Conservation (phyloP, 352 stramenopile genomes). For the Globisporangium spiculum region DNA sequence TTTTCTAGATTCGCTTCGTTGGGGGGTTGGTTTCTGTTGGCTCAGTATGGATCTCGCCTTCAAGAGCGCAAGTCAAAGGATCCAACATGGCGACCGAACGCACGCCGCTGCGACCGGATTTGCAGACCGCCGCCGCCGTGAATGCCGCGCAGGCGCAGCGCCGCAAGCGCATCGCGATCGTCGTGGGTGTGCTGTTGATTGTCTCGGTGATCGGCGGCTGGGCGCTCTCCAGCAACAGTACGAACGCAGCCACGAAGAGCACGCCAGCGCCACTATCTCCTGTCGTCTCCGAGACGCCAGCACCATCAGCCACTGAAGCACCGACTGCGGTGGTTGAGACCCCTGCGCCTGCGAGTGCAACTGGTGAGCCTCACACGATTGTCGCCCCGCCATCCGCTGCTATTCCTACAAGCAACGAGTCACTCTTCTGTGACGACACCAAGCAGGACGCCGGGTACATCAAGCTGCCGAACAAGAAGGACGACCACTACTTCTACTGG, state of each 20-base stretch:
- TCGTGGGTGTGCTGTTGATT: not conserved
- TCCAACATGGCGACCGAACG: conserved; percentile 7
- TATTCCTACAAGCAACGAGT: not conserved
- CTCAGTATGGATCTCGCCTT: not conserved
- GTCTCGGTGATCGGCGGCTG: not conserved
- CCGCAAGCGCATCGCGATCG: not conserved
- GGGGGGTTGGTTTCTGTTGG: not conserved
- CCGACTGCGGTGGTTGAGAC: not conserved
- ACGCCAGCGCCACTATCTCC: not conserved
- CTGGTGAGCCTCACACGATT: not conserved
- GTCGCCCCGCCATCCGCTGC: not conserved
- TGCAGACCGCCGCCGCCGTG: not conserved
- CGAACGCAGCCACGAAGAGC: not conserved
- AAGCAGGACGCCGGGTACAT: conserved; percentile 33
- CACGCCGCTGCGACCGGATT: conserved; percentile 7
- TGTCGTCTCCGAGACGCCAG: not conserved
- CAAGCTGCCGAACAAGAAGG: conserved; percentile 34
- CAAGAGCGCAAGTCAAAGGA: not conserved
- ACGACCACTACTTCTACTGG: conserved; percentile 51
- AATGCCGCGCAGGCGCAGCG: not conserved
- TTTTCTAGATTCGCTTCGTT: not conserved
- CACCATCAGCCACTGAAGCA: not conserved
- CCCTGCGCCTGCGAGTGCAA: not conserved
- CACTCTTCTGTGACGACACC: conserved; percentile 20
- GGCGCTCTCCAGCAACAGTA: not conserved